These are phyloP conservation scores for Aspergillus fijiensis DNA, from an alignment of 2,329 filamentous ascomycete genomes.

Conservation along the genomic window DNA sequence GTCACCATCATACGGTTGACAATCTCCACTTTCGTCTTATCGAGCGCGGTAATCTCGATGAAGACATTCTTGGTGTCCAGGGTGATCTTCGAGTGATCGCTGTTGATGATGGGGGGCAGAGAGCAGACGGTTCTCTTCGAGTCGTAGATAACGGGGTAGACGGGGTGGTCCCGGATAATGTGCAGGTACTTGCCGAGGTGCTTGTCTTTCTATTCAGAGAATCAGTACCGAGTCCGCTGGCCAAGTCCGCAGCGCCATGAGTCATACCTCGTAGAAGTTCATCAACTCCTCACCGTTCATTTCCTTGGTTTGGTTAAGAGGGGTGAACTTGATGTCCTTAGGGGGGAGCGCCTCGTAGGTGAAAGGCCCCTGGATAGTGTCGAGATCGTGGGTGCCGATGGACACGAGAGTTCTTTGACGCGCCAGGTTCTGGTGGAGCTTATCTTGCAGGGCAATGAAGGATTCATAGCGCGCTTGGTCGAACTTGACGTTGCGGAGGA, in stretches of 20 bases:
- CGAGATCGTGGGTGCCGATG: conserved; percentile 94
- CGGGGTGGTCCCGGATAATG: conserved; percentile 89
- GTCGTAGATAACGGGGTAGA: conserved; percentile 96
- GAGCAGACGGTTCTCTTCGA: conserved; percentile 84
- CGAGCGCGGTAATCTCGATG: conserved; percentile 94
- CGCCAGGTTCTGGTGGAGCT: conserved; percentile 93
- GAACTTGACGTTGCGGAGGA: conserved; percentile 88
- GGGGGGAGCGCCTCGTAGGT: conserved; percentile 90
- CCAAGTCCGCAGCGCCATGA: neutral
- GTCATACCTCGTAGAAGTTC: conserved; percentile 74
- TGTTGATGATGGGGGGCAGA: conserved; percentile 95
- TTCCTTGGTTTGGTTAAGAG: conserved; percentile 85
- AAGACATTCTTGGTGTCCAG: conserved; percentile 89
- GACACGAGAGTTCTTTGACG: conserved; percentile 91
- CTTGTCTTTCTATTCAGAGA: conserved; percentile 69
- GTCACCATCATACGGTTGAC: conserved; percentile 93
- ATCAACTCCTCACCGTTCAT: conserved; percentile 89
- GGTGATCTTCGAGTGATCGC: conserved; percentile 94
- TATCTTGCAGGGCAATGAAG: conserved; percentile 97
- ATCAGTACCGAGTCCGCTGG: conserved; percentile 13
- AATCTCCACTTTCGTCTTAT: conserved; percentile 93
- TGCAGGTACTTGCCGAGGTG: conserved; percentile 86
- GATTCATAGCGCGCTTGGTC: conserved; percentile 89
- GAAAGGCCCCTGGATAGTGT: conserved; percentile 91
- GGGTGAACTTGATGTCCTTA: conserved; percentile 86